Evolutionary conservation across 371 early-diverging fungal species (phyloP), one percentile per base, ranked within the genome.

Genomic region (Umbelopsis sp.): DNA sequence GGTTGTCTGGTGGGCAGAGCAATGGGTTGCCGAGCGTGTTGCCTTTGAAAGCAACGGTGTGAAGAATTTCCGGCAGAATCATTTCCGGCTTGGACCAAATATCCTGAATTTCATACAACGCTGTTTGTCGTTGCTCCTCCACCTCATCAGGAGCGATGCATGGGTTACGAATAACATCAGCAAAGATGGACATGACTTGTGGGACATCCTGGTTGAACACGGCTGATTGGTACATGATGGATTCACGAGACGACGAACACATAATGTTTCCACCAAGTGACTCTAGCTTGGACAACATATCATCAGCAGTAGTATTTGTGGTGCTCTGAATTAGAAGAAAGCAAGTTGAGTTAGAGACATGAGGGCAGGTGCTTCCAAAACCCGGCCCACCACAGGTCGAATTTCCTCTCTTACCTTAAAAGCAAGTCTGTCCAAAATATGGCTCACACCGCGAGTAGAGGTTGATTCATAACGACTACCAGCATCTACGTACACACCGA

Each of bases 211-310:
- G 89, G 16, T 87, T 88, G 75, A 97, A 94, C 25, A 97, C 92
- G 4, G 96, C 89, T 0, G 94, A 92, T 77, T 96, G 97, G 76
- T 96, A 96, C 91, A 96, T 93, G 77, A 97, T 93, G 57, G 90
- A 88, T 78, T 98, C 99, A 22, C 97, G 90, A n/a, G 94, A 90
- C 44, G 93, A 89, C 38, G 94, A 92, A 63, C 96, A 92, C 84
- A 91, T 89, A 38, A 97, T 86, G 65, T 95, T 96, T 24, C 97
- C 97, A 16, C 97, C 97, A 20, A 97, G 78, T 22, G 87, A 83
- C 69, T 96, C 97, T 51, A 97, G 79, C 74, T 91, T 85, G 25
- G 86, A 80, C 69, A 91, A 86, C n/a, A 96, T 88, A 69, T 91
- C 80, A 48, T 87, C 89, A 14, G 89, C 86, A 22, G 86, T 86